Evolutionary conservation across 768 basidiomycete genomes (phyloP).

Genomic region (Mycena rebaudengoi): DNA sequence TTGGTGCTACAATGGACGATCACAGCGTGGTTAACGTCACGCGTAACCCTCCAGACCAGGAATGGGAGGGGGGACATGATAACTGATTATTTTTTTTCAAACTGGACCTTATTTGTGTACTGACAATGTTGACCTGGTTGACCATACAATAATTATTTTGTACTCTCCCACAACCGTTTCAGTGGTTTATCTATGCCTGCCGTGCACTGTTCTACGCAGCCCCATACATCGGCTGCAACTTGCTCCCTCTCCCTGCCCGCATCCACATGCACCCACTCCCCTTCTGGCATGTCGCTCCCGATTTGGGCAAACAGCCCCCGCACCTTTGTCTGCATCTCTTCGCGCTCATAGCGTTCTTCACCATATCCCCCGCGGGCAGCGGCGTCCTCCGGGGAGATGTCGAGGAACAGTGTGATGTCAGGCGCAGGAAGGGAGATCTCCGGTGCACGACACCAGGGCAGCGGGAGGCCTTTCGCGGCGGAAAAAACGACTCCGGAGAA

Average conservation of each 20-base stretch:
- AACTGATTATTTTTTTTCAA: slow-evolving; percentile 28
- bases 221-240: slow-evolving; percentile 18
- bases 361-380: slow-evolving; percentile 82
- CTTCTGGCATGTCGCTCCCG: slow-evolving; percentile 2
- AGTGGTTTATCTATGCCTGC: neutral
- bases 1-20: slow-evolving; percentile 53
- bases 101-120: no score
- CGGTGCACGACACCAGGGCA: slow-evolving; percentile 86
- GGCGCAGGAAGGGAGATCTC: slow-evolving; percentile 91
- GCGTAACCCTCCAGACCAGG: slow-evolving; percentile 54
- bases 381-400: slow-evolving; percentile 77
- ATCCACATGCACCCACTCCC: slow-evolving; percentile 12
- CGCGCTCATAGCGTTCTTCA: slow-evolving; percentile 86
- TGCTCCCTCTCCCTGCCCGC: slow-evolving; percentile 12
- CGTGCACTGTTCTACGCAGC: neutral
- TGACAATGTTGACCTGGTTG: no score
- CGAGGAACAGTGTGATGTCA: slow-evolving; percentile 88
- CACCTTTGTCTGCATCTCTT: slow-evolving; percentile 65
- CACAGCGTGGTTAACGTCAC: slow-evolving; percentile 55
- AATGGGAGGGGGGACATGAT: slow-evolving; percentile 51
- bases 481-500: slow-evolving; percentile 97
- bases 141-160: no score
- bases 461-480: slow-evolving; percentile 71
- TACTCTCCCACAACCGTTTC: slow-evolving; percentile 12
- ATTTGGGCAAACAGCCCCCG: slow-evolving; percentile 16